These are phyloP conservation scores for Chrysoporthe puriensis DNA, from an alignment of 2,329 filamentous ascomycete species.

Conservation along the genomic window DNA sequence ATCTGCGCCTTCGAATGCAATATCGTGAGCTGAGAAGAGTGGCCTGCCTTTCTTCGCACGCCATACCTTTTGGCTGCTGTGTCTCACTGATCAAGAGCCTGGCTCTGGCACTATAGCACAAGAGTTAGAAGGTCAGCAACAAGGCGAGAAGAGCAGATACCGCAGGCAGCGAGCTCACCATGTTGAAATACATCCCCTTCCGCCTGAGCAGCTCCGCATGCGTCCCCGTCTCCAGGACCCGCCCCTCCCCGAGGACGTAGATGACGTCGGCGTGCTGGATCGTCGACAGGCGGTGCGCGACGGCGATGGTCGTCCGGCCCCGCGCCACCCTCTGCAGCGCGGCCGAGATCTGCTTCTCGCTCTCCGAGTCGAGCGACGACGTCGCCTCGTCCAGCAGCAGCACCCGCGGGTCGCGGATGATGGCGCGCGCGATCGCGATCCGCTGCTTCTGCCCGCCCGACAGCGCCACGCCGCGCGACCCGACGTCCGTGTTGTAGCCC, in stretches of 20 bases:
- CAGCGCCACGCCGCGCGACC: conserved; percentile 65
- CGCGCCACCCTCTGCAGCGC: conserved; percentile 68
- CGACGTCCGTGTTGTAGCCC: conserved; percentile 67
- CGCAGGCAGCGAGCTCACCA: conserved; percentile 49
- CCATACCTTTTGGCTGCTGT: background rate
- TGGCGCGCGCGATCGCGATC: conserved; percentile 58
- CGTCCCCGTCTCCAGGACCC: conserved; percentile 57
- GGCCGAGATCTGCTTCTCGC: conserved; percentile 64
- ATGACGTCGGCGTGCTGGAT: conserved; percentile 81
- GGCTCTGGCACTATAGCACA: conserved; percentile 56
- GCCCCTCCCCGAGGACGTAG: conserved; percentile 73
- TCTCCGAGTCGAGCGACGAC: conserved; percentile 61
- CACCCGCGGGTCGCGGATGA: conserved; percentile 55
- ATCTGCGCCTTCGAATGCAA: background rate
- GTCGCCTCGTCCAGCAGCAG: conserved; percentile 64
- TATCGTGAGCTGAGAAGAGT: background rate
- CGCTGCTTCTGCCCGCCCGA: conserved; percentile 62
- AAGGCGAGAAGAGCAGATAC: conserved; percentile 8
- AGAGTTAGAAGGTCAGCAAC: background rate
- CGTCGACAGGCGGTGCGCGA: conserved; percentile 77
- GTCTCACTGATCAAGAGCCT: conserved; percentile 53
- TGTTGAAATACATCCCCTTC: conserved; percentile 60
- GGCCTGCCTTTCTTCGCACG: background rate
- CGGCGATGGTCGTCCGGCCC: conserved; percentile 70
- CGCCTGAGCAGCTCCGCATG: conserved; percentile 55